Percentiles rank a stretch among this genome's conserved stretches.
These are phyloP conservation scores for Fraxinus floribunda DNA, from an alignment of 305 asterid species.

Conservation along the genomic window DNA sequence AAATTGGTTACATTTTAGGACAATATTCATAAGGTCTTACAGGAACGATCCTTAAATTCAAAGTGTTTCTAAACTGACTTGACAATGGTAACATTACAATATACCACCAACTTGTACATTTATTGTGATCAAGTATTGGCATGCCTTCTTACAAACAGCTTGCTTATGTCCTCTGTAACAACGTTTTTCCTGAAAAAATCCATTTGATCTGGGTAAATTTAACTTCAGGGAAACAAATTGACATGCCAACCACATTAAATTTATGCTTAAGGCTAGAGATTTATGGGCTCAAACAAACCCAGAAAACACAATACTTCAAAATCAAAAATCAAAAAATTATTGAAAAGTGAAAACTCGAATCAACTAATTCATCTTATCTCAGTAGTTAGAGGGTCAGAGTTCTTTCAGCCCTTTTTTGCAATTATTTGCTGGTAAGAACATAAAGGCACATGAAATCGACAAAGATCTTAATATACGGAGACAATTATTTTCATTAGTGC, in stretches of 20 bases:
- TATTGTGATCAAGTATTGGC: conserved; percentile 41
- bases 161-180: conserved; percentile 86
- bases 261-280: background rate
- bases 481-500: background rate
- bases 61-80: background rate
- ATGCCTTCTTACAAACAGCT: conserved; percentile 64
- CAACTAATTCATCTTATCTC: background rate
- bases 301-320: background rate
- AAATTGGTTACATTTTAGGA: background rate
- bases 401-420: background rate
- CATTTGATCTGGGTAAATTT: conserved; percentile 4
- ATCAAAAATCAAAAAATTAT: background rate
- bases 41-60: background rate
- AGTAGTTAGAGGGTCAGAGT: background rate
- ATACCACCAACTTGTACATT: conserved; percentile 6
- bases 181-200: conserved; percentile 73
- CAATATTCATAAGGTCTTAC: background rate
- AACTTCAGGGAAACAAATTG: conserved; percentile 2
- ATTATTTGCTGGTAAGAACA: background rate
- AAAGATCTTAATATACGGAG: background rate
- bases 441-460: background rate
- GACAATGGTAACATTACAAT: background rate
- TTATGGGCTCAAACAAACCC: background rate
- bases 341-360: background rate
- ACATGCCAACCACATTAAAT: background rate